A percentile compares a stretch with the other conserved stretches of the same genome.
Conservation (phyloP, 352 stramenopile species). For the Peronosclerospora sorghi region DNA sequence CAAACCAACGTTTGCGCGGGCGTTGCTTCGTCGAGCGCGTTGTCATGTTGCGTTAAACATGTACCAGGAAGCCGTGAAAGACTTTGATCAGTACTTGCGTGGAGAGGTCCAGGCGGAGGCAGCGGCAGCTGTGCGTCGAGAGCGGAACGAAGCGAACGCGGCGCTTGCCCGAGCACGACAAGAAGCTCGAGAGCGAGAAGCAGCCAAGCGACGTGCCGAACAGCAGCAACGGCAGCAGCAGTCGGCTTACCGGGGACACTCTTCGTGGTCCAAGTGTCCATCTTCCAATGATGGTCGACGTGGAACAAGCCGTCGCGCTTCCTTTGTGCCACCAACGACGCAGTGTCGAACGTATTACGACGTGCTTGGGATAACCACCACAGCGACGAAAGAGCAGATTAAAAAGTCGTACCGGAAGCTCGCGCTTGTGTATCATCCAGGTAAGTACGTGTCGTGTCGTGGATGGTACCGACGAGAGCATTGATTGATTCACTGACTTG, state of each 20-base stretch:
- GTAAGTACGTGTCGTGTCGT: too few species aligned
- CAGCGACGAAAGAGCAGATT: slow-evolving; percentile 55
- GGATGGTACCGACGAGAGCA: too few species aligned
- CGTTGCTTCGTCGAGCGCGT: slow-evolving; percentile 52
- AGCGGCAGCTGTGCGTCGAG: slow-evolving; percentile 26
- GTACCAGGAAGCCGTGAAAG: slow-evolving; percentile 47
- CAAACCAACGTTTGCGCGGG: slow-evolving; percentile 46
- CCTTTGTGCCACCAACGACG: slow-evolving; percentile 24
- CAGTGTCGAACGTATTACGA: slow-evolving; percentile 65
- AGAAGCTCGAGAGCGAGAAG: slow-evolving; percentile 23
- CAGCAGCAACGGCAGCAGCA: slow-evolving; percentile 33
- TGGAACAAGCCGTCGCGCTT: slow-evolving; percentile 16
- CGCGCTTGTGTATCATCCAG: slow-evolving; percentile 79
- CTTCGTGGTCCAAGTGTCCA: slow-evolving; percentile 40
- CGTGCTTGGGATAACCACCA: slow-evolving; percentile 50
- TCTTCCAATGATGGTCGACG: slow-evolving; percentile 27
- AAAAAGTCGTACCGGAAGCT: slow-evolving; percentile 87
- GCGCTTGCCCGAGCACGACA: slow-evolving; percentile 36
- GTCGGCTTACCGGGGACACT: slow-evolving; percentile 19
- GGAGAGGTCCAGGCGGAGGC: slow-evolving; percentile 13
- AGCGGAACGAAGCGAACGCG: slow-evolving; percentile 36
- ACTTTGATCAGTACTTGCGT: slow-evolving; percentile 64
- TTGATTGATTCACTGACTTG: too few species aligned
- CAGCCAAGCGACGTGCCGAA: slow-evolving; percentile 33
- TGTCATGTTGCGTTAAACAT: slow-evolving; percentile 55